These are phyloP conservation scores for Phaseolus coccineus DNA, from an alignment of 331 rosid genomes.

Conservation along the genomic window DNA sequence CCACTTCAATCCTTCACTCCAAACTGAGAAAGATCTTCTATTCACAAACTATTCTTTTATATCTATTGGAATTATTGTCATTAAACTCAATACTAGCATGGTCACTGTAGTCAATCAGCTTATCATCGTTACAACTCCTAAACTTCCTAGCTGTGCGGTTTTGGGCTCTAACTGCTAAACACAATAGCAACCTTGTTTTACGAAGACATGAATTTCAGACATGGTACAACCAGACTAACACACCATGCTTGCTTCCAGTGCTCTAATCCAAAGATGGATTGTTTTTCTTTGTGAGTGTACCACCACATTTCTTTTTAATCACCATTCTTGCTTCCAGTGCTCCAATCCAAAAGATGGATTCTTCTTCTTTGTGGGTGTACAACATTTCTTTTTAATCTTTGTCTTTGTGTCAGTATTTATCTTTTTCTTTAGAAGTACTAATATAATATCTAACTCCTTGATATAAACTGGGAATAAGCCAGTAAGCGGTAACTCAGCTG, in stretches of 20 bases:
- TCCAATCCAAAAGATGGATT: constrained; percentile 18
- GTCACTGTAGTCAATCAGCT: constrained; percentile 1
- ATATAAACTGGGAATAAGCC: constrained; percentile 11
- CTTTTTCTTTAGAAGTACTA: neutral
- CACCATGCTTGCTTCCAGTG: neutral
- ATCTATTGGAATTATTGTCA: constrained; percentile 20
- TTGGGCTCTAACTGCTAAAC: constrained; percentile 20
- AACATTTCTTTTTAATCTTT: constrained; percentile 5
- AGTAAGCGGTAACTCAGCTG: neutral
- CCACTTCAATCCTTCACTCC: constrained; percentile 10
- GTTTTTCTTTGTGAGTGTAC: neutral
- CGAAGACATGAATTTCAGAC: constrained; percentile 17
- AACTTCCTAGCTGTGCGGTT: constrained; percentile 13
- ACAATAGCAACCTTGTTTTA: constrained; percentile 6
- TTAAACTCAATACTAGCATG: constrained; percentile 4
- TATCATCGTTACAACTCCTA: constrained; percentile 9
- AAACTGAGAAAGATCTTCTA: constrained; percentile 26
- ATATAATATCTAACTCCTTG: constrained; percentile 6
- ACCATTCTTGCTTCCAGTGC: neutral
- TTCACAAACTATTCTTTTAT: neutral
- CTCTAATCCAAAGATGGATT: constrained; percentile 18
- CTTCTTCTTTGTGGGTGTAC: neutral
- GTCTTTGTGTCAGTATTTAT: neutral
- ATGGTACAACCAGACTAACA: constrained; percentile 18
- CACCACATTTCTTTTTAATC: constrained; percentile 2